Evolutionary conservation across 2,329 filamentous ascomycete genomes (phyloP).

Genomic region (Pseudomassariella vexata): DNA sequence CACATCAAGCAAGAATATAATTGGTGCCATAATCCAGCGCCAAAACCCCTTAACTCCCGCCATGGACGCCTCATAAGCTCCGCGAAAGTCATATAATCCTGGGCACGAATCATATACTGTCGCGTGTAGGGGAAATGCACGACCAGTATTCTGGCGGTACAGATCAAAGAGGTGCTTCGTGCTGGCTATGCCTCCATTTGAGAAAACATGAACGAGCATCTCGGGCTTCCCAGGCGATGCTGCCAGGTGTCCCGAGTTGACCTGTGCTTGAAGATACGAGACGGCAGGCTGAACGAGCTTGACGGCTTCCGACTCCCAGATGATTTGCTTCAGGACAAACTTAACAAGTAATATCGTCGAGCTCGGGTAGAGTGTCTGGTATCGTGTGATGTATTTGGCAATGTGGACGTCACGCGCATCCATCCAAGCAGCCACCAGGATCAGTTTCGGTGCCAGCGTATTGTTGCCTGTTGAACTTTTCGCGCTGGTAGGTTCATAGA

Average conservation of each 20-base stretch:
- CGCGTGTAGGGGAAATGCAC: slow-evolving; percentile 33
- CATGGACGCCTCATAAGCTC: slow-evolving; percentile 33
- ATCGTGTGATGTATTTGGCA: slow-evolving; percentile 42
- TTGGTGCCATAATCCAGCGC: slow-evolving; percentile 21
- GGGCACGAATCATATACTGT: slow-evolving; percentile 44
- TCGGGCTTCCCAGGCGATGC: slow-evolving; percentile 18
- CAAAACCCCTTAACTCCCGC: slow-evolving; percentile 23
- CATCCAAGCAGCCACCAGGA: slow-evolving; percentile 46
- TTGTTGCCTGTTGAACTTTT: not conserved
- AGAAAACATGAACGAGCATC: slow-evolving; percentile 44
- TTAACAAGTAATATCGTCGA: slow-evolving; percentile 41
- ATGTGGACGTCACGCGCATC: slow-evolving; percentile 43
- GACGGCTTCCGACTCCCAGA: slow-evolving; percentile 24
- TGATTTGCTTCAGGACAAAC: slow-evolving; percentile 30
- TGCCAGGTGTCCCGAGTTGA: slow-evolving; percentile 16
- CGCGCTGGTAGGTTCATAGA: slow-evolving; percentile 15
- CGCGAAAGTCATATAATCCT: slow-evolving; percentile 34
- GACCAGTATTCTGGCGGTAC: slow-evolving; percentile 21
- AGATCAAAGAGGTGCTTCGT: slow-evolving; percentile 31
- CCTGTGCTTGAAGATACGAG: slow-evolving; percentile 28
- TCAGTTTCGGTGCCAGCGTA: slow-evolving; percentile 33
- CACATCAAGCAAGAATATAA: slow-evolving; percentile 28
- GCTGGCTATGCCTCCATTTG: slow-evolving; percentile 44
- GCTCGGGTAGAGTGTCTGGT: slow-evolving; percentile 38
- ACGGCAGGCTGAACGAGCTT: slow-evolving; percentile 32